Evolutionary conservation across 139 green algal genomes (phyloP).

Genomic region (Zygnema cylindricum): DNA sequence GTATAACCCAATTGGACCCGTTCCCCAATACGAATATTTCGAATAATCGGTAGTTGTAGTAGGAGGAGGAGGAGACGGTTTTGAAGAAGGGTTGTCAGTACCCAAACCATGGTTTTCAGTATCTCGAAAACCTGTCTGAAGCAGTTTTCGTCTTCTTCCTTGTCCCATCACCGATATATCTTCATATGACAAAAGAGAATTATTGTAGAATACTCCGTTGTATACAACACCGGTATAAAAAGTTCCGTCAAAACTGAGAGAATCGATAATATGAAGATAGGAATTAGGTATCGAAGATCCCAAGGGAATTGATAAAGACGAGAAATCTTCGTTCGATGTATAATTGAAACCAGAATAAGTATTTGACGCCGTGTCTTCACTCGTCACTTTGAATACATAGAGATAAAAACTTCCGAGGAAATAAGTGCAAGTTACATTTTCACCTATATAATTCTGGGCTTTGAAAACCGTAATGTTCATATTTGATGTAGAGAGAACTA

Average conservation of each 20-base stretch:
- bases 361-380: not conserved
- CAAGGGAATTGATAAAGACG: no score
- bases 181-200: no score
- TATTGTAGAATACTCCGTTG: slow-evolving; percentile 5
- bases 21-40: slow-evolving; percentile 1
- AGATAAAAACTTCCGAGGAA: slow-evolving; percentile 20
- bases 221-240: not conserved
- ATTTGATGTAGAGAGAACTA: not conserved
- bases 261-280: not conserved
- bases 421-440: not conserved
- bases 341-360: not conserved
- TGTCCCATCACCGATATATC: no score
- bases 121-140: not conserved
- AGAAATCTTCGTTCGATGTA: not conserved
- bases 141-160: not conserved
- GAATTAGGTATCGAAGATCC: no score
- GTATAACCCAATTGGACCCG: slow-evolving; percentile 29
- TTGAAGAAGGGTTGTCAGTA: not conserved
- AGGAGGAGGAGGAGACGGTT: not conserved
- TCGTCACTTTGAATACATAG: slow-evolving; percentile 8
- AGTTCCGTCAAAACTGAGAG: not conserved
- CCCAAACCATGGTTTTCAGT: not conserved
- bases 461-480: not conserved
- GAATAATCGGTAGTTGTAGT: no score
- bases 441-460: not conserved